Base-by-base conservation (phyloP, 2,329 filamentous ascomycete genomes). In the Cytospora leucostoma region DNA sequence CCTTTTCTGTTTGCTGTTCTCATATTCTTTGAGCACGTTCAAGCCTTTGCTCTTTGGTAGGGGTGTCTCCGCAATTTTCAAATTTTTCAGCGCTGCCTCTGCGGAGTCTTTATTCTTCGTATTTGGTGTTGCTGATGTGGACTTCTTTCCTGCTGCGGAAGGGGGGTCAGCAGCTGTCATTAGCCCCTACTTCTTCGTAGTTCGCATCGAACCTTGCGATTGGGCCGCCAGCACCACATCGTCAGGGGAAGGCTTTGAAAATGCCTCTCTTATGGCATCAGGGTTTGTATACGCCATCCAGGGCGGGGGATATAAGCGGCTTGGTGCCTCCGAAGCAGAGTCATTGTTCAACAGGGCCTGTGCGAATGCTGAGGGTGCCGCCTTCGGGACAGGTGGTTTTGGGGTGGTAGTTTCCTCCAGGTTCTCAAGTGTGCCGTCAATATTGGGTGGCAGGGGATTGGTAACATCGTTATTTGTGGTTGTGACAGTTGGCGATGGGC, bases 241-340 rank as follows among this genome's bases (percentile, higher is more conserved):
- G 79, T 98, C 93, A 69, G 93, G 93, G 77, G 93, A 97, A 61
- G 94, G 93, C 74, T 87, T 86, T 81, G 88, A 82, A 78, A 97
- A 97, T 64, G 88, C 85, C 72, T 86, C 80, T 71, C 81, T 72
- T 76, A 80, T 72, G 74, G 81, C 81, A 62, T 78, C 61, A 32
- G 56, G 53, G 49, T 57, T 76, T 35, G 81, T 76, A 49, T 80
- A 80, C 15, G 76, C 76, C 69, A 80, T 76, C 65, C 85, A 85
- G 58, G 83, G 82, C 71, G 85, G 76, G 50, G 77, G 68, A 63
- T 76, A 78, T 15, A 71, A 70, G 66, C 57, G 65, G 62, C n/a
- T 66, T 58, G 68, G 63, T 37, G 67, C 62, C 56, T 66, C 65
- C 21, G 71, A 67, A 63, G 70, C 65, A 71, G 79, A 73, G 60